A percentile compares a stretch with the other conserved stretches of the same genome.
phyloP scores from a whole-genome alignment of 768 basidiomycete genomes.

The Termitomyces sp. region DNA sequence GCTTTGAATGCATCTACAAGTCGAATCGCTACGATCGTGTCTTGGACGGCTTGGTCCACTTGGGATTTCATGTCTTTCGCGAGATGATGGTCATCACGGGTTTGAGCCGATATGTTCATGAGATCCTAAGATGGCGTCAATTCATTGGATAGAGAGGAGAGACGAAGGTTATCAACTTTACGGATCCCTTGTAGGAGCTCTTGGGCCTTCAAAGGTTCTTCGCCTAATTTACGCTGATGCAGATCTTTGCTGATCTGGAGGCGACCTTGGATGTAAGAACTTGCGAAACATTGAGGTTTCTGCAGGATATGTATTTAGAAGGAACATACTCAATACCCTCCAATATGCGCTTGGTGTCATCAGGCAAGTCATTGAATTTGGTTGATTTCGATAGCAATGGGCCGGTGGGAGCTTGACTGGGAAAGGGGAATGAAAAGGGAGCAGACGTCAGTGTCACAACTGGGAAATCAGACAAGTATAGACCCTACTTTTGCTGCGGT shows the following conservation, averaged over 20 bases:
- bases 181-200: slow-evolving; percentile 66
- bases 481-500: slow-evolving; percentile 28
- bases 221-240: slow-evolving; percentile 72
- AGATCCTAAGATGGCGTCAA: slow-evolving; percentile 49
- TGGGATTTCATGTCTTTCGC: slow-evolving; percentile 72
- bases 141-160: neutral
- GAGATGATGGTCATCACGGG: slow-evolving; percentile 64
- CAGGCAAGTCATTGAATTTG: slow-evolving; percentile 83
- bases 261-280: slow-evolving; percentile 72
- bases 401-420: slow-evolving; percentile 23
- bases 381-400: slow-evolving; percentile 55
- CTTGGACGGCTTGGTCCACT: slow-evolving; percentile 76
- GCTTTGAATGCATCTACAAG: slow-evolving; percentile 79
- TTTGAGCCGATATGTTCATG: slow-evolving; percentile 55
- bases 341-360: slow-evolving; percentile 59
- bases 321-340: slow-evolving; percentile 68
- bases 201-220: slow-evolving; percentile 71
- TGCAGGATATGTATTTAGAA: neutral
- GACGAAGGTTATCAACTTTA: slow-evolving; percentile 42
- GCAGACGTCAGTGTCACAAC: neutral
- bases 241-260: slow-evolving; percentile 80
- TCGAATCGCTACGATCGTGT: slow-evolving; percentile 73
- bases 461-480: neutral
- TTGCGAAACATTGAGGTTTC: slow-evolving; percentile 25
- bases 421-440: neutral